Evolutionary conservation across 768 basidiomycete genomes (phyloP), one percentile per base, ranked within the genome.

Genomic region (Lentinula aciculospora): DNA sequence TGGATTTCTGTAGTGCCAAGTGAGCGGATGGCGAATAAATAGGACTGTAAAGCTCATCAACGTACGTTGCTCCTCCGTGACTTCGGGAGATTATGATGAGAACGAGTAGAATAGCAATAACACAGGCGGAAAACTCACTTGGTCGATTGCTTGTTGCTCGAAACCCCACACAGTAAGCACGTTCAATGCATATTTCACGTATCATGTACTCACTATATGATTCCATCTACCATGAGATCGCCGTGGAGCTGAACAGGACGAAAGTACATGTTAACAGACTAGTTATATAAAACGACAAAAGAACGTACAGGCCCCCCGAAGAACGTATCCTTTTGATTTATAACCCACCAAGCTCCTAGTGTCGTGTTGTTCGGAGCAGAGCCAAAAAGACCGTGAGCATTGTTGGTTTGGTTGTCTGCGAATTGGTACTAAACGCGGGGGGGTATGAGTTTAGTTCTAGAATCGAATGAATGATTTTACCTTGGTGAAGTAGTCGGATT

Each of bases 341-440:
- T 61, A 10, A 69, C 68, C 66, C 66, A 67, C 68, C 68, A 69
- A 3, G 66, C 68, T 19, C 64, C 68, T 31, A 66, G 46, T 8
- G 61, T 47, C 3, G 58, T 59, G 27, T 60, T 57, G 1, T 56
- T 40, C 34, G 54, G 40, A 25, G 28, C 32, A 6, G 31, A 49
- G 6, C 56, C 60, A 31, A 62, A 64, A 36, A 68, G 44, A 1
- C 67, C 67, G 29, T 66, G 67, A 1, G 66, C 67, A 56, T 68
- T 67, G 66, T 68, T 68, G 3, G 67, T 68, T 56, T 68, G 67
- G 37, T 68, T 68, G 53, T 68, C 67, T 6, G 67, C 66, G 34
- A 68, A 68, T 3, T 61, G 58, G 28, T 68, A 68, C 67, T 68
- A 13, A n/a, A n/a, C n/a, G n/a, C n/a, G n/a, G n/a, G n/a, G n/a